These are phyloP conservation scores for Malus sieversii DNA, from an alignment of 306 rosid genomes.

Conservation along the genomic window DNA sequence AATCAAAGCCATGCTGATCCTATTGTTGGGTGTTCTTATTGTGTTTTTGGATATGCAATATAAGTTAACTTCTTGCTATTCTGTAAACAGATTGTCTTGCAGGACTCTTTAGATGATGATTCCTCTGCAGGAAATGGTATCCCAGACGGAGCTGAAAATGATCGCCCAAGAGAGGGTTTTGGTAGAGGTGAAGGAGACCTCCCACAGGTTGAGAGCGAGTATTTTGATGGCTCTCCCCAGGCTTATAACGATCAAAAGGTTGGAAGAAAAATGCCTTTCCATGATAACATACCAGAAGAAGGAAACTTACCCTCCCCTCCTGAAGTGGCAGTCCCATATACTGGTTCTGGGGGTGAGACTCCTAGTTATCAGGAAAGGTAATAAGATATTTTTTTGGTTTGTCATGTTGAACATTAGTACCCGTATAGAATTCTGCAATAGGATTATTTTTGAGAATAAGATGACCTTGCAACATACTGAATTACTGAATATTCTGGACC, in stretches of 20 bases:
- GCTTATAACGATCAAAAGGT: constrained; percentile 34
- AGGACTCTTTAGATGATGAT: constrained; percentile 75
- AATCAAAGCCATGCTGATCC: constrained; percentile 7
- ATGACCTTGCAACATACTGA: background rate
- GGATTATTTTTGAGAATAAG: background rate
- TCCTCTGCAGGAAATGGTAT: constrained; percentile 52
- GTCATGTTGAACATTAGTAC: background rate
- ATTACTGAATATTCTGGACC: background rate
- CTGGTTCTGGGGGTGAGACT: constrained; percentile 37
- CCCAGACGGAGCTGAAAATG: constrained; percentile 51
- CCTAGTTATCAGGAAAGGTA: constrained; percentile 62
- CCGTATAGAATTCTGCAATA: background rate
- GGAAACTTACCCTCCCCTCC: constrained; percentile 31
- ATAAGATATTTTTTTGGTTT: background rate
- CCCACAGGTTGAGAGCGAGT: constrained; percentile 36
- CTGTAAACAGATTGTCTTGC: constrained; percentile 81
- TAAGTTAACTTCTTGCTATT: constrained; percentile 23
- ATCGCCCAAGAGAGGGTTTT: constrained; percentile 39
- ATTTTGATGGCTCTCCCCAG: constrained; percentile 40
- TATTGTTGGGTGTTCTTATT: background rate
- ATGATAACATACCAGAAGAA: constrained; percentile 32
- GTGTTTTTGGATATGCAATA: background rate
- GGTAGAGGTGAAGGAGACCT: constrained; percentile 45
- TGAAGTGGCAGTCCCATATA: constrained; percentile 36
- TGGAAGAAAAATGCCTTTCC: constrained; percentile 46